These are phyloP conservation scores for Spinacia oleracea DNA, from an alignment of 179 eudicot species.

Conservation along the genomic window DNA sequence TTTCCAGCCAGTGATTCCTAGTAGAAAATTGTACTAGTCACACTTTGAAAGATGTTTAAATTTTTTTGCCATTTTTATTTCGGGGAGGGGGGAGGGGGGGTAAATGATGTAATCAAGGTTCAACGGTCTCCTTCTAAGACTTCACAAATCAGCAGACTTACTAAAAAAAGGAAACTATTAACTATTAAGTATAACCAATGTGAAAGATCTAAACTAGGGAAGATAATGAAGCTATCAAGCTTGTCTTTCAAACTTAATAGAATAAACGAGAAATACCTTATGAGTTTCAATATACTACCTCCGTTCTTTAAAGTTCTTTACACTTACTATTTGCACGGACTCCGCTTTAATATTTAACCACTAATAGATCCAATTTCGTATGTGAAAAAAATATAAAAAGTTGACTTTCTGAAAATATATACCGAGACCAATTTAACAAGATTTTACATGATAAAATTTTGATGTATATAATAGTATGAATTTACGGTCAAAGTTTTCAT, in stretches of 20 bases:
- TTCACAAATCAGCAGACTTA: background rate
- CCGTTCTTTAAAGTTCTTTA: no score
- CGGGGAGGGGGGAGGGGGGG: background rate
- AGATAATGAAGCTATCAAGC: background rate
- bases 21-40: background rate
- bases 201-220: background rate
- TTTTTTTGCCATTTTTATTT: background rate
- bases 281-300: no score
- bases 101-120: background rate
- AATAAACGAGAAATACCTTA: no score
- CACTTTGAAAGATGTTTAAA: background rate
- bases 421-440: no score
- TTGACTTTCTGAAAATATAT: no score
- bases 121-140: background rate
- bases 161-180: background rate
- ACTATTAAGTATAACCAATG: background rate
- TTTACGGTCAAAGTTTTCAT: no score
- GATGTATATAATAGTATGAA: no score
- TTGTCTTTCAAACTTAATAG: background rate
- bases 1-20: background rate
- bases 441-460: no score
- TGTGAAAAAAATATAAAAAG: no score
- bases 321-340: no score
- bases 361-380: no score
- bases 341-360: no score